Evolutionary conservation across 352 stramenopile species (phyloP), one percentile per base, ranked within the genome.

Genomic region (Lagenidium giganteum): DNA sequence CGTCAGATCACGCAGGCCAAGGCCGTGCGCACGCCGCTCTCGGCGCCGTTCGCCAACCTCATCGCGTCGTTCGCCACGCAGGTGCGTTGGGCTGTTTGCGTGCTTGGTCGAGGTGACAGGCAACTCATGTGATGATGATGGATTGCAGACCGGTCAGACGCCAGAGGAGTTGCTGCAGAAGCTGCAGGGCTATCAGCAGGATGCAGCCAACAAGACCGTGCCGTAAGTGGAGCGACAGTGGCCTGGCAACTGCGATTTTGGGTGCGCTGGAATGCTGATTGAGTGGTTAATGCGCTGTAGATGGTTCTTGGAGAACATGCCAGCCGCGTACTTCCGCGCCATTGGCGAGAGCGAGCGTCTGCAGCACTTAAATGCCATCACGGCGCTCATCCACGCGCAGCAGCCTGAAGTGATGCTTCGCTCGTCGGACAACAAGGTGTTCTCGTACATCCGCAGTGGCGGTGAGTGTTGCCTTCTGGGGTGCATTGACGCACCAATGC

Each of bases 281-380:
- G n/a, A n/a, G n/a, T n/a, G n/a, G n/a, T n/a, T 47, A 12, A 16
- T 26, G 34, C 13, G 23, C 4, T 3, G 14, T 38, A 59, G 47
- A 29, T 88, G 79, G 79, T 90, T 92, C 56, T 53, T 92, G 38
- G 53, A 74, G 26, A 86, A 87, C 66, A 92, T 92, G 79, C 79
- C 79, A n/a, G 64, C 68, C 8, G 57, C 79, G 18, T 92, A 92
- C 62, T 92, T 90, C 58, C 68, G 79, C 51, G 74, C 82, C 34
- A 84, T 84, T 37, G 51, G 61, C 30, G 70, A 92, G 56, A 61
- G 79, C 44, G 67, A 84, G 38, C 66, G 79, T 20, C 33, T 92
- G 44, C 67, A 90, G 47, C 79, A 92, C 57, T 52, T 92, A 30
- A 85, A 83, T 45, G 76, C 77, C 34, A 87, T 92, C 59, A 82